These are phyloP conservation scores for Nicotiana noctiflora DNA, from an alignment of 257 asterid genomes.

Conservation along the genomic window DNA sequence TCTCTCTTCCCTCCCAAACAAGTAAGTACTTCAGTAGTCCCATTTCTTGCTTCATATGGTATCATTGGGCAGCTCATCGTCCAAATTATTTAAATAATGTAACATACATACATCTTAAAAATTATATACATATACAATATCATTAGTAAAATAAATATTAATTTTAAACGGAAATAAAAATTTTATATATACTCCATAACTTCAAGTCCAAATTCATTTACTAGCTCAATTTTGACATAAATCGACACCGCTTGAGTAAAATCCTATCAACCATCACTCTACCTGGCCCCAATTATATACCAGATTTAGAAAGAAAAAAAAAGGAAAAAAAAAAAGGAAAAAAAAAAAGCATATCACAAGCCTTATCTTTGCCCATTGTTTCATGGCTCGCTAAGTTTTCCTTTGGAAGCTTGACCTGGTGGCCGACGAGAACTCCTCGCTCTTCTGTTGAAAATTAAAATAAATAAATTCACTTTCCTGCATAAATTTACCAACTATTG, in stretches of 20 bases:
- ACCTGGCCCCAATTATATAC: slow-evolving; percentile 13
- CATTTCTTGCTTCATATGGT: neutral
- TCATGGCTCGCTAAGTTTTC: slow-evolving; percentile 3
- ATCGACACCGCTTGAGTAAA: neutral
- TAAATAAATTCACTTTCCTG: neutral
- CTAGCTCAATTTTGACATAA: neutral
- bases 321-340: neutral
- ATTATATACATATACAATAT: neutral
- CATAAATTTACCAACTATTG: neutral
- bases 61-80: neutral
- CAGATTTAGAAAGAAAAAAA: slow-evolving; percentile 3
- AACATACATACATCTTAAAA: neutral
- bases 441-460: slow-evolving; percentile 34
- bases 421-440: slow-evolving; percentile 58
- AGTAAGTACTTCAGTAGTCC: neutral
- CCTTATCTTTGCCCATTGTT: neutral
- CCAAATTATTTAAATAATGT: neutral
- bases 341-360: neutral
- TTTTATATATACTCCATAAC: neutral
- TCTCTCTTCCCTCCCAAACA: neutral
- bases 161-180: neutral
- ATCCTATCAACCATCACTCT: neutral
- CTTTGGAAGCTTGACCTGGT: slow-evolving; percentile 54
- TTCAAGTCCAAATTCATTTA: neutral
- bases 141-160: neutral